Evolutionary conservation across 768 basidiomycete species (phyloP).

Genomic region (Zangia roseola): DNA sequence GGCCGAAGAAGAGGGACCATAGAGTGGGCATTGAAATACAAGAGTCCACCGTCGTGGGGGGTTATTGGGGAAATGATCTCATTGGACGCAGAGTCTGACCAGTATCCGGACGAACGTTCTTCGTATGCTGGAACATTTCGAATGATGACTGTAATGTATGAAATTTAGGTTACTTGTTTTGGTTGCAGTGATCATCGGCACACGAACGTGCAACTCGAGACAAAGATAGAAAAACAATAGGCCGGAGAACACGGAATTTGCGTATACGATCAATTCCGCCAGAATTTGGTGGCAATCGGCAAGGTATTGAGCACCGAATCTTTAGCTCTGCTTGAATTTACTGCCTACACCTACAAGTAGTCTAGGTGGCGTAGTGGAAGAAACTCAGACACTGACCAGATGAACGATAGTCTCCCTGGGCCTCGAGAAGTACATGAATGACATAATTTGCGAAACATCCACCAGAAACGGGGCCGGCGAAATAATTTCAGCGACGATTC

Average conservation of each 20-base stretch:
- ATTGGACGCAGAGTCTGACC: slow-evolving; percentile 19
- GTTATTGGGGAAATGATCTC: not conserved
- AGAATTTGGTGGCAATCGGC: not conserved
- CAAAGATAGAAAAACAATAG: not conserved
- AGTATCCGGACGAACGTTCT: slow-evolving; percentile 31
- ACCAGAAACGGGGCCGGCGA: not conserved
- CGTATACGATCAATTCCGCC: not conserved
- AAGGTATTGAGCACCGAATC: not conserved
- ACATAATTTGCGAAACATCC: not conserved
- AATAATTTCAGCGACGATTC: slow-evolving; percentile 3
- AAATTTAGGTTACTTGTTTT: slow-evolving; percentile 19
- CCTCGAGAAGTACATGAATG: too few species aligned
- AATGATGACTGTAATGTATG: not conserved
- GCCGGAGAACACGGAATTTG: not conserved
- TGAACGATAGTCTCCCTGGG: too few species aligned
- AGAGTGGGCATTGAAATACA: not conserved
- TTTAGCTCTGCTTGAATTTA: not conserved
- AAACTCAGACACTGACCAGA: slow-evolving; percentile 6
- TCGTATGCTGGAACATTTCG: not conserved
- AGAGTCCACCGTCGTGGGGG: not conserved
- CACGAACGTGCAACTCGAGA: slow-evolving; percentile 19
- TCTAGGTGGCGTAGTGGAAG: not conserved
- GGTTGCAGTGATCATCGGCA: slow-evolving; percentile 4
- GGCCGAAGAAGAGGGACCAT: too few species aligned
- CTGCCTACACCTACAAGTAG: slow-evolving; percentile 1